phyloP scores from a whole-genome alignment of 2,329 filamentous ascomycete species.

The Mariannaea sp. region DNA sequence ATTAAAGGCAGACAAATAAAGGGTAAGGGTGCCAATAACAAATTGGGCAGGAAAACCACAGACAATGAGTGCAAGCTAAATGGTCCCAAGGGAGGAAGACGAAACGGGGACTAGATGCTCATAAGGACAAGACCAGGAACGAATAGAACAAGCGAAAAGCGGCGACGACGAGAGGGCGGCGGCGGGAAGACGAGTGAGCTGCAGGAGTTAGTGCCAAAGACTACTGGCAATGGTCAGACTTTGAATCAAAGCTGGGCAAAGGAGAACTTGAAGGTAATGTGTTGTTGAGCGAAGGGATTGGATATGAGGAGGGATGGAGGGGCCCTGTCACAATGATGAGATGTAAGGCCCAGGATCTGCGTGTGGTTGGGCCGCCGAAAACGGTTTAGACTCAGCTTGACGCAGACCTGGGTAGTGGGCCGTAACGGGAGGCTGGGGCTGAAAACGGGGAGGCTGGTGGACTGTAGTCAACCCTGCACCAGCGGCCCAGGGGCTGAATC shows the following conservation, averaged over 20 bases:
- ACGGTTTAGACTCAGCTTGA: slow-evolving; percentile 25
- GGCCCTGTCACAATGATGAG: slow-evolving; percentile 28
- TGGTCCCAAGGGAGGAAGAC: too few relatives aligned
- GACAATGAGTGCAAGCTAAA: not conserved
- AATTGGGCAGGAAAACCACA: not conserved
- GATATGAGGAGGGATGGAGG: slow-evolving; percentile 24
- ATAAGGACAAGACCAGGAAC: slow-evolving; percentile 5
- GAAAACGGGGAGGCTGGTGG: slow-evolving; percentile 44
- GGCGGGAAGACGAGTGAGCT: slow-evolving; percentile 21
- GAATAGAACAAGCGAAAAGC: slow-evolving; percentile 21
- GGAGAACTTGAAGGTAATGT: slow-evolving; percentile 7
- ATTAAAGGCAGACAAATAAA: not conserved
- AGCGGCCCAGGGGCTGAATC: slow-evolving; percentile 34
- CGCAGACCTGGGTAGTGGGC: slow-evolving; percentile 23
- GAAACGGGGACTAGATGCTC: not conserved
- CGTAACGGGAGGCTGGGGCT: slow-evolving; percentile 37
- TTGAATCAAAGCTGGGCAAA: slow-evolving; percentile 8
- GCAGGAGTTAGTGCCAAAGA: slow-evolving; percentile 16
- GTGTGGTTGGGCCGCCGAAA: slow-evolving; percentile 40
- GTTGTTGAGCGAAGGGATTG: slow-evolving; percentile 22
- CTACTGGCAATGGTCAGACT: slow-evolving; percentile 12
- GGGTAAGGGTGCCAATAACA: not conserved
- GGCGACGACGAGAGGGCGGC: slow-evolving; percentile 14
- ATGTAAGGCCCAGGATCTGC: slow-evolving; percentile 36
- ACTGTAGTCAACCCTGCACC: slow-evolving; percentile 28